Evolutionary conservation across 305 asterid species (phyloP).

Genomic region (Ilex paraguariensis): DNA sequence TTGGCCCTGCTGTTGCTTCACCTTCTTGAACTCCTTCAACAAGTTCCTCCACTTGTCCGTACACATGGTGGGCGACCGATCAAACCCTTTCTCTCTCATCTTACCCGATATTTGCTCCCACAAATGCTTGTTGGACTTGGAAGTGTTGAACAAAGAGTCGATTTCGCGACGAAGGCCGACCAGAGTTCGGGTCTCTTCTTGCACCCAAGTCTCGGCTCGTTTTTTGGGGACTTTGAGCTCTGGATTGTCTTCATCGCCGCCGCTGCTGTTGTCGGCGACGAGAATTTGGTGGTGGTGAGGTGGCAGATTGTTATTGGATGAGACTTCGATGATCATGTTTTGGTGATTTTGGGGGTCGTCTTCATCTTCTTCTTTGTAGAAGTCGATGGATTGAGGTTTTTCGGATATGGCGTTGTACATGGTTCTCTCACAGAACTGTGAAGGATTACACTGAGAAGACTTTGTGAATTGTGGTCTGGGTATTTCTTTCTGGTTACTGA

Average conservation of each 20-base stretch:
- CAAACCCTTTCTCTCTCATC: conserved; percentile 94
- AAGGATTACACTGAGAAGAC: too few relatives aligned
- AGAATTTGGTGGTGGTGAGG: conserved; percentile 17
- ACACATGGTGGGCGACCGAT: conserved; percentile 92
- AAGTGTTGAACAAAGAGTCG: conserved; percentile 72
- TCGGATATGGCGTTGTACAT: too few relatives aligned
- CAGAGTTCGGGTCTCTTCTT: conserved; percentile 70
- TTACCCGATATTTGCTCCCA: conserved; percentile 89
- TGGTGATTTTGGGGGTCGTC: conserved; percentile 13
- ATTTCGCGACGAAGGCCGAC: conserved; percentile 68
- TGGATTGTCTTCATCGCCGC: conserved; percentile 30
- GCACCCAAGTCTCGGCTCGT: conserved; percentile 94
- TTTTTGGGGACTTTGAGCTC: conserved; percentile 55
- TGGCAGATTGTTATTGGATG: conserved; percentile 19
- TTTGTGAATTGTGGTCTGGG: too few relatives aligned
- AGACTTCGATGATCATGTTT: conserved; percentile 23
- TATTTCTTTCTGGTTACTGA: too few relatives aligned
- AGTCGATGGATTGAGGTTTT: too few relatives aligned
- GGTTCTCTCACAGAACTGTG: too few relatives aligned
- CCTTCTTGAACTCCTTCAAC: conserved; percentile 66
- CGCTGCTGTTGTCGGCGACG: conserved; percentile 16
- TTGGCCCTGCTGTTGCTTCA: conserved; percentile 41
- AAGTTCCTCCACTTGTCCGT: conserved; percentile 90
- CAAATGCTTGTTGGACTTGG: conserved; percentile 82
- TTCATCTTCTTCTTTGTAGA: not conserved